A percentile compares a stretch with the other conserved stretches of the same genome.
Evolutionary conservation across 2,329 filamentous ascomycete species (phyloP).

Genomic region (Fusarium sp.): DNA sequence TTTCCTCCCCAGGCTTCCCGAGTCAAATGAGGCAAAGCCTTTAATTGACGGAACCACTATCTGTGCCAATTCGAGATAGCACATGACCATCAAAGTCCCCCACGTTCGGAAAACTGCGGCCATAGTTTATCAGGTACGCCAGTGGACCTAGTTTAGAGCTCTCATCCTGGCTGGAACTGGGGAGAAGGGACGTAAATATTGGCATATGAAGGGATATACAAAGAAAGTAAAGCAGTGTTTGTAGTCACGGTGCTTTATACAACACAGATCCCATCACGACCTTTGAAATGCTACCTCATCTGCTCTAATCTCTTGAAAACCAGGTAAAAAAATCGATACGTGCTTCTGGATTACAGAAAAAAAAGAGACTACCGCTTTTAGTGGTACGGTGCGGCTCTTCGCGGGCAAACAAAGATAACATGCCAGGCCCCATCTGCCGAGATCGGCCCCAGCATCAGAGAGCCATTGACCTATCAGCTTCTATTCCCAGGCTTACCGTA

Average conservation of each 20-base stretch:
- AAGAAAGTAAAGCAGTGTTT: background rate
- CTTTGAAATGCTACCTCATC: background rate
- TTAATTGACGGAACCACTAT: constrained; percentile 8
- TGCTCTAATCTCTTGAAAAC: background rate
- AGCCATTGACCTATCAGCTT: constrained; percentile 42
- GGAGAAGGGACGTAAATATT: background rate
- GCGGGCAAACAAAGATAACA: constrained; percentile 33
- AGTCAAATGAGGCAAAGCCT: constrained; percentile 20
- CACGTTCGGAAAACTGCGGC: constrained; percentile 44
- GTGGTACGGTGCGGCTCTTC: constrained; percentile 41
- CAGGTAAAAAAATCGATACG: background rate
- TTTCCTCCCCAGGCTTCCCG: constrained; percentile 17
- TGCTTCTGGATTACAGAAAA: background rate
- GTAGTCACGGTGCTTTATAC: background rate
- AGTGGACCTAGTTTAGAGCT: constrained; percentile 7
- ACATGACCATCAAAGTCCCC: constrained; percentile 38
- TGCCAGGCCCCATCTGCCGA: constrained; percentile 32
- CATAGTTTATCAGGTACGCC: constrained; percentile 16
- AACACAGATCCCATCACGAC: background rate
- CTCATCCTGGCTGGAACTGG: background rate
- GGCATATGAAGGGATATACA: background rate
- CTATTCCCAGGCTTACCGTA: constrained; percentile 10
- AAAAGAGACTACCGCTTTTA: background rate
- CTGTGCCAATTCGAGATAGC: constrained; percentile 13
- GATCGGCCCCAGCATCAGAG: constrained; percentile 31